Percentiles rank a stretch among this genome's conserved stretches.
Conservation (phyloP, 2,329 filamentous ascomycete species). For the Aspergillus sp. region DNA sequence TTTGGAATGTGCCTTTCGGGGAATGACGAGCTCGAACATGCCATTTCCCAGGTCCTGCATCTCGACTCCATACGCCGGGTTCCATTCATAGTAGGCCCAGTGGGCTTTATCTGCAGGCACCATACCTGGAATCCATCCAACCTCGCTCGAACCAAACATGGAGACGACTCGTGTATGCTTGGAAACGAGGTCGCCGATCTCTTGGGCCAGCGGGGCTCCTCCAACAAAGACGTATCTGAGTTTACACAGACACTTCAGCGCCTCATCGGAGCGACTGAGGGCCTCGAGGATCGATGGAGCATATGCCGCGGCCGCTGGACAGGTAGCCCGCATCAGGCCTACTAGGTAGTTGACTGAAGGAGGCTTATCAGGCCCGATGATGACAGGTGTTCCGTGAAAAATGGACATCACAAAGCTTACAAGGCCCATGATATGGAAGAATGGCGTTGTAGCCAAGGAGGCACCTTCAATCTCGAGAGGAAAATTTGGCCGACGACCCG, state of each 20-base stretch:
- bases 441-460: no score
- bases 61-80: constrained; percentile 10
- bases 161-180: not conserved
- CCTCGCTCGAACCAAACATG: constrained; percentile 5
- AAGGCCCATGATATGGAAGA: no score
- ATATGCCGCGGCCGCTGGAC: no score
- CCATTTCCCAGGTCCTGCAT: constrained; percentile 19
- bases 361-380: no score
- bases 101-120: constrained; percentile 8
- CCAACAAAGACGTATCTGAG: constrained; percentile 2
- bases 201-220: constrained; percentile 9
- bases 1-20: not conserved
- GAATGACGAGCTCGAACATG: constrained; percentile 20
- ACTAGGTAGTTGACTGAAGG: no score
- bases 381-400: no score
- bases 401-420: no score
- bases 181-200: constrained; percentile 8
- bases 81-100: constrained; percentile 27
- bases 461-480: no score
- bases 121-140: constrained; percentile 9
- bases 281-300: no score
- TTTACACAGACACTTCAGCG: not conserved
- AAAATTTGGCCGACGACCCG: no score
- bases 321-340: no score
- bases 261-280: not conserved